Evolutionary conservation across 2,329 filamentous ascomycete genomes (phyloP).

Genomic region (Apiospora marii): DNA sequence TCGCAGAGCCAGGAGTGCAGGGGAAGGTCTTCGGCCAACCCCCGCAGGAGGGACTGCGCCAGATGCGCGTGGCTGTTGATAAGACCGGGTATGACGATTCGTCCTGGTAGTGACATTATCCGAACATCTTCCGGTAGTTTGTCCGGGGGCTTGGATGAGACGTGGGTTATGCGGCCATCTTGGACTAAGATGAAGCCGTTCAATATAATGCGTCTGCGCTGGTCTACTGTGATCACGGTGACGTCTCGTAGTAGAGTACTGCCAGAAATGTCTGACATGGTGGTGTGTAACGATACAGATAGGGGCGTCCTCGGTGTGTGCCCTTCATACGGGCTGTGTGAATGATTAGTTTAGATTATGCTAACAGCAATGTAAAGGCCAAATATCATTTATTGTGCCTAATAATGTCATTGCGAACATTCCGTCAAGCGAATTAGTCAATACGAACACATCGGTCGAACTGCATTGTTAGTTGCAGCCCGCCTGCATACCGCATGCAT

Average conservation of each 20-base stretch:
- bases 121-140: slow-evolving; percentile 35
- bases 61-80: slow-evolving; percentile 60
- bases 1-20: slow-evolving; percentile 60
- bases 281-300: not conserved
- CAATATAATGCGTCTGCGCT: slow-evolving; percentile 51
- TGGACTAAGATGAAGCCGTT: slow-evolving; percentile 55
- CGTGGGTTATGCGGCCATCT: slow-evolving; percentile 48
- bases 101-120: slow-evolving; percentile 45
- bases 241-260: slow-evolving; percentile 52
- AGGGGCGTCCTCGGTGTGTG: not conserved
- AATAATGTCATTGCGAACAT: not conserved
- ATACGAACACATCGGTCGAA: not conserved
- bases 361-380: not conserved
- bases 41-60: slow-evolving; percentile 56
- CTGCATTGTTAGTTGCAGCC: not conserved
- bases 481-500: not conserved
- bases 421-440: not conserved
- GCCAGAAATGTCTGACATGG: not conserved
- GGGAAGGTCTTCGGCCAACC: slow-evolving; percentile 57
- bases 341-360: too few relatives aligned
- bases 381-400: not conserved
- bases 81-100: slow-evolving; percentile 57
- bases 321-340: not conserved
- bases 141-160: slow-evolving; percentile 47
- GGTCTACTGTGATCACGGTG: slow-evolving; percentile 60